Conservation (phyloP, 805 yeast genomes). For the Myxozyma geophila region DNA sequence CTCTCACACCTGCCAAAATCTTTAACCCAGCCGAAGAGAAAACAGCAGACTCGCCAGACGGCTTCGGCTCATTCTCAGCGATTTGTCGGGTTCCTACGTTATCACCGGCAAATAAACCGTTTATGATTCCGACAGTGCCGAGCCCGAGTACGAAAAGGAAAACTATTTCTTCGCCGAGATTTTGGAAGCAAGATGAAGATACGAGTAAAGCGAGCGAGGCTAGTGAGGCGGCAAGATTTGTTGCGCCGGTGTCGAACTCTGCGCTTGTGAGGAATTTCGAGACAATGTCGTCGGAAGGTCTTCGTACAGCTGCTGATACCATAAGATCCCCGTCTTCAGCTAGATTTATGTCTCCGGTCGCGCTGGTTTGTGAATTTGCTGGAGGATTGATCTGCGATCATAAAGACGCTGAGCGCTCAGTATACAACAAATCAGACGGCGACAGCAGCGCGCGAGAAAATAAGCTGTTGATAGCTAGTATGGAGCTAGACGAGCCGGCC, state of each 20-base stretch:
- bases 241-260: not conserved
- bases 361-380: not conserved
- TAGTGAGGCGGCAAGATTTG: not conserved
- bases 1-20: not conserved
- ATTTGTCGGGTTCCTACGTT: not conserved
- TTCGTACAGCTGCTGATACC: not conserved
- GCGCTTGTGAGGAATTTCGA: constrained; percentile 9
- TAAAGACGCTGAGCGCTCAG: not conserved
- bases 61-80: constrained; percentile 6
- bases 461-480: not conserved
- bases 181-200: not conserved
- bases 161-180: not conserved
- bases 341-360: not conserved
- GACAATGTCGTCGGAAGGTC: not conserved
- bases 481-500: not conserved
- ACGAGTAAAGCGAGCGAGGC: not conserved
- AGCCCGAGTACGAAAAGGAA: not conserved
- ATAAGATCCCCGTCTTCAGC: not conserved
- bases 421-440: not conserved
- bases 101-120: not conserved
- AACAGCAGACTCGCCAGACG: not conserved
- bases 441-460: too few relatives aligned
- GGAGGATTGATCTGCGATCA: constrained; percentile 1
- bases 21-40: too few relatives aligned
- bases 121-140: too few relatives aligned